Conservation (phyloP, 106 monocot species). For the Xerophyta viscosa region DNA sequence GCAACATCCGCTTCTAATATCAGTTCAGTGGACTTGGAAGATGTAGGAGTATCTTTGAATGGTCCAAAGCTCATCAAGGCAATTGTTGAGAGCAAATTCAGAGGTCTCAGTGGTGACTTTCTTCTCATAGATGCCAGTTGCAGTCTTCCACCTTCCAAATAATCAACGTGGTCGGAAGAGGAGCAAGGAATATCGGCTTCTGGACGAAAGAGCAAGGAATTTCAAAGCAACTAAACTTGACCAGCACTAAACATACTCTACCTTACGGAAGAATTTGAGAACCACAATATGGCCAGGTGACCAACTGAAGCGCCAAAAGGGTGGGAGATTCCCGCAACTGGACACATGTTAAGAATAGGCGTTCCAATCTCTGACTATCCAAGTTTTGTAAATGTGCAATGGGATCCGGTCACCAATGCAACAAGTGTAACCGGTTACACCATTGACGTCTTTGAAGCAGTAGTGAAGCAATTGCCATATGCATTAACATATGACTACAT, state of each 20-base stretch:
- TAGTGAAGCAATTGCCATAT: conserved; percentile 25
- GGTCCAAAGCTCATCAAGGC: not conserved
- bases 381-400: not conserved
- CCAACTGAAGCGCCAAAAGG: conserved; percentile 13
- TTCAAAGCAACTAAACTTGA: no score
- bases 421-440: conserved; percentile 23
- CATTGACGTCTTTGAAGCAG: conserved; percentile 39
- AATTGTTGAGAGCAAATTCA: not conserved
- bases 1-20: no score
- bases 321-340: conserved; percentile 14
- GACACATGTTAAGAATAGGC: conserved; percentile 20
- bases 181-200: not conserved
- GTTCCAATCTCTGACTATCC: not conserved
- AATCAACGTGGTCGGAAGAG: conserved; percentile 1
- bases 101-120: conserved; percentile 1
- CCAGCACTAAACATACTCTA: not conserved
- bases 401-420: not conserved
- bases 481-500: conserved; percentile 19
- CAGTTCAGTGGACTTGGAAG: no score
- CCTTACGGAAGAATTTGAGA: not conserved
- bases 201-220: not conserved
- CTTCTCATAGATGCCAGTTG: not conserved
- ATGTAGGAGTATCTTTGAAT: no score
- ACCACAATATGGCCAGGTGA: conserved; percentile 23
- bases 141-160: not conserved